Evolutionary conservation across 441 rosid genomes (phyloP).

Genomic region (Heliophila coronopifolia): DNA sequence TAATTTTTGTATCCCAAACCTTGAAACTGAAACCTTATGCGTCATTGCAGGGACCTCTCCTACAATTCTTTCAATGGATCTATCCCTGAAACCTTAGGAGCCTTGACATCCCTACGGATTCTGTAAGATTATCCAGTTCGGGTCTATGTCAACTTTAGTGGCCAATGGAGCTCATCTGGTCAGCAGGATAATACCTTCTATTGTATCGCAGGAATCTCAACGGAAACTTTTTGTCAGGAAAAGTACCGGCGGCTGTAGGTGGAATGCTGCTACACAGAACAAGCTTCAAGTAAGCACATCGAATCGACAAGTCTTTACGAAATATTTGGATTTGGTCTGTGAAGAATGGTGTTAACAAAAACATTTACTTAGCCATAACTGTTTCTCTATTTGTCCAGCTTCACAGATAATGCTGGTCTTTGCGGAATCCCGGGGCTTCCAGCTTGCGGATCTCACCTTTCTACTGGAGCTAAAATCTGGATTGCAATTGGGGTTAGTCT

Average conservation of each 20-base stretch:
- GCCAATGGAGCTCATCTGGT: not conserved
- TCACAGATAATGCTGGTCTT: slow-evolving; percentile 87
- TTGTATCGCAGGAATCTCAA: slow-evolving; percentile 67
- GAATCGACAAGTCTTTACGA: slow-evolving; percentile 1
- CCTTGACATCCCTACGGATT: slow-evolving; percentile 58
- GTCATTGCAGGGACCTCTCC: slow-evolving; percentile 72
- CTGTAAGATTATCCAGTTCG: slow-evolving; percentile 43
- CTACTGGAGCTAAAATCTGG: slow-evolving; percentile 76
- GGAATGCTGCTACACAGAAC: slow-evolving; percentile 91
- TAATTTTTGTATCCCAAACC: not conserved
- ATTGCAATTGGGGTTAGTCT: slow-evolving; percentile 55
- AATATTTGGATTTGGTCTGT: not conserved
- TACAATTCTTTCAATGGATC: slow-evolving; percentile 76
- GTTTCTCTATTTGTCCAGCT: slow-evolving; percentile 40
- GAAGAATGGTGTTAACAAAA: not conserved
- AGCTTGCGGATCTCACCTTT: slow-evolving; percentile 66
- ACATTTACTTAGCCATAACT: not conserved
- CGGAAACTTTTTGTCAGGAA: slow-evolving; percentile 80
- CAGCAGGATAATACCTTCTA: slow-evolving; percentile 13
- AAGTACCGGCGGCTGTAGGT: slow-evolving; percentile 85
- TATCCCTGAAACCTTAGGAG: slow-evolving; percentile 84
- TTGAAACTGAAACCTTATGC: slow-evolving; percentile 6
- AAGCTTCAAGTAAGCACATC: slow-evolving; percentile 73
- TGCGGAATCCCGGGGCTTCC: slow-evolving; percentile 95
- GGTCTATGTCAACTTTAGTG: not conserved